These are phyloP conservation scores for Eucalyptus leucophloia DNA, from an alignment of 345 rosid genomes.

Conservation along the genomic window DNA sequence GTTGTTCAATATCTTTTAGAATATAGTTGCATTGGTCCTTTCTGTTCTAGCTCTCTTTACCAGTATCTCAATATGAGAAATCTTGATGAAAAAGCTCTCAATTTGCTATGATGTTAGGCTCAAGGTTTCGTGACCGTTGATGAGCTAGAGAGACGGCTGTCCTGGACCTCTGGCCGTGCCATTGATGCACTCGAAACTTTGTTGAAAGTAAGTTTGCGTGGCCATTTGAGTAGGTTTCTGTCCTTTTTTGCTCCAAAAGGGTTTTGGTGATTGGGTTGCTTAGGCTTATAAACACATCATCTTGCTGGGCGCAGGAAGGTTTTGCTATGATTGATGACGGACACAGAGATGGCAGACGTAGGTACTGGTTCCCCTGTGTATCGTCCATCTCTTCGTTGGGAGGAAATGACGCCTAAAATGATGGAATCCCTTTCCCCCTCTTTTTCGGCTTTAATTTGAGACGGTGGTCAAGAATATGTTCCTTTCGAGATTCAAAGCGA, in stretches of 20 bases:
- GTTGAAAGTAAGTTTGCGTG: constrained; percentile 37
- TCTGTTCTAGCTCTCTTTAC: background rate
- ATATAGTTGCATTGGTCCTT: background rate
- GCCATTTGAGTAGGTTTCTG: background rate
- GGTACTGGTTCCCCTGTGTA: constrained; percentile 87
- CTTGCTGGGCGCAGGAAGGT: constrained; percentile 30
- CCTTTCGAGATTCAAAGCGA: background rate
- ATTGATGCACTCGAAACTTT: constrained; percentile 67
- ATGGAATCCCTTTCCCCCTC: background rate
- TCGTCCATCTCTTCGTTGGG: constrained; percentile 41
- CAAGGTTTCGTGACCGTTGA: constrained; percentile 86
- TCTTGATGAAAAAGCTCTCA: background rate
- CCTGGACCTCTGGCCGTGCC: constrained; percentile 87
- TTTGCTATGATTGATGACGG: constrained; percentile 86
- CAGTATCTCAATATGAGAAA: background rate
- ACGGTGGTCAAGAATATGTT: background rate
- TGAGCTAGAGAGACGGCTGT: constrained; percentile 58
- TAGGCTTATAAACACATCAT: constrained; percentile 6
- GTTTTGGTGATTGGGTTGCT: background rate
- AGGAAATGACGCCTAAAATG: constrained; percentile 14
- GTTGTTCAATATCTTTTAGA: background rate
- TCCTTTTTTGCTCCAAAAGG: background rate
- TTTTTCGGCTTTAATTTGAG: background rate
- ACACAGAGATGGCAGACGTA: constrained; percentile 51
- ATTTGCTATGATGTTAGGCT: constrained; percentile 25